Evolutionary conservation across 2,329 filamentous ascomycete species (phyloP).

Genomic region (Diaporthe sp.): DNA sequence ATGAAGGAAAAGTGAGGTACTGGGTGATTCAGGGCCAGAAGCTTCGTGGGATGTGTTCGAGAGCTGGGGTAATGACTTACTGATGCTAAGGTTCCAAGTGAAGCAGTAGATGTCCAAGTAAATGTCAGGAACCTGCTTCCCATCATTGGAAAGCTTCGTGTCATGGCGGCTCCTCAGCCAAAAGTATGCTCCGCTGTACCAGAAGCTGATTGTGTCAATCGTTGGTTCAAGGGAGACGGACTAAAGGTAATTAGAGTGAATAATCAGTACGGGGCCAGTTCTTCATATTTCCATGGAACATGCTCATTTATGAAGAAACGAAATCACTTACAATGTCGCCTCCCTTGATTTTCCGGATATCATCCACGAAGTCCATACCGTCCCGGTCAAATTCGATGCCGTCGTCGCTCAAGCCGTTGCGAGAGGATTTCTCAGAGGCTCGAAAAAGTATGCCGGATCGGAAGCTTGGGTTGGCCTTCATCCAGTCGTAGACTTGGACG

Average conservation of each 20-base stretch:
- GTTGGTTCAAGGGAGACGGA: neutral
- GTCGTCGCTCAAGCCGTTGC: neutral
- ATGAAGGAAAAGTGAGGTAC: neutral
- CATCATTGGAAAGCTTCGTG: conserved; percentile 1
- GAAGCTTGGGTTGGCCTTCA: neutral
- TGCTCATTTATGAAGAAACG: neutral
- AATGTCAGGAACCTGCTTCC: conserved; percentile 45
- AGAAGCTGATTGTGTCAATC: neutral
- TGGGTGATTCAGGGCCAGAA: neutral
- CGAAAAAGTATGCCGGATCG: neutral
- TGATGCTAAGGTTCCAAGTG: conserved; percentile 31
- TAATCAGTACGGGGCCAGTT: neutral
- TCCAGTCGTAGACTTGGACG: neutral
- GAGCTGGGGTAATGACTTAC: neutral
- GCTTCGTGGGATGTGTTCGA: neutral
- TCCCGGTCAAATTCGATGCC: neutral
- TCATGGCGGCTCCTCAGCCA: neutral
- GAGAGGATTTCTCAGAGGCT: neutral
- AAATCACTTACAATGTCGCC: neutral
- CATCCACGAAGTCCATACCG: neutral
- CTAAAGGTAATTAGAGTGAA: neutral
- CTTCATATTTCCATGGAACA: neutral
- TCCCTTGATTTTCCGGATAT: neutral
- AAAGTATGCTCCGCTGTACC: neutral
- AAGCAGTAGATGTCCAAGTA: conserved; percentile 45